Percentiles rank a stretch among this genome's conserved stretches.
phyloP scores from a whole-genome alignment of 345 rosid species.

The Sonneratia caseolaris region DNA sequence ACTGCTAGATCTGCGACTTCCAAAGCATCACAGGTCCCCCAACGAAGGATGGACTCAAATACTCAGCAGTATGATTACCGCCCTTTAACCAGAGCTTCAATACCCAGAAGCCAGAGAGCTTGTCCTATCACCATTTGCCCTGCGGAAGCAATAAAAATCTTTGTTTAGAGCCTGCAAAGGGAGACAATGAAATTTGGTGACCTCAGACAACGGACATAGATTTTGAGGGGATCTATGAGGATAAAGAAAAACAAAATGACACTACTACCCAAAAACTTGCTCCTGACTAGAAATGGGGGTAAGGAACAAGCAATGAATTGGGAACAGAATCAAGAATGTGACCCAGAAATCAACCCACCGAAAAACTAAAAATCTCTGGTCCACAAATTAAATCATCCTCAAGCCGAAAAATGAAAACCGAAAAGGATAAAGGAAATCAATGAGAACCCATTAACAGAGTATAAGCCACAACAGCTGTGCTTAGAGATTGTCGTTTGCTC shows the following conservation, averaged over 20 bases:
- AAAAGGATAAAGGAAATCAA: neutral
- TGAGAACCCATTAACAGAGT: neutral
- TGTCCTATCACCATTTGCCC: slow-evolving; percentile 5
- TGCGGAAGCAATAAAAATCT: neutral
- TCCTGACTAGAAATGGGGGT: slow-evolving; percentile 2
- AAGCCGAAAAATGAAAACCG: neutral
- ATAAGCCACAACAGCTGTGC: neutral
- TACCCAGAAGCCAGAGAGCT: slow-evolving; percentile 10
- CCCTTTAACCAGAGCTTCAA: neutral
- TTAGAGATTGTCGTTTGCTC: neutral
- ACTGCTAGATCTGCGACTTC: neutral
- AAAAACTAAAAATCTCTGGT: slow-evolving; percentile 3
- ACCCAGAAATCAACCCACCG: slow-evolving; percentile 2
- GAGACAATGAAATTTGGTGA: slow-evolving; percentile 4
- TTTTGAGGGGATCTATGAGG: slow-evolving; percentile 11
- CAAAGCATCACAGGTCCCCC: neutral
- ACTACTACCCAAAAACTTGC: slow-evolving; percentile 11
- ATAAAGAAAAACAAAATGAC: slow-evolving; percentile 4
- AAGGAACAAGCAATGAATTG: slow-evolving; percentile 9
- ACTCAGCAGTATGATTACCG: neutral
- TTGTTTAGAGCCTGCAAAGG: slow-evolving; percentile 10
- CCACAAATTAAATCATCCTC: neutral
- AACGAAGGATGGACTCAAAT: neutral
- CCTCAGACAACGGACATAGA: slow-evolving; percentile 9
- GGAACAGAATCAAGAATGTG: slow-evolving; percentile 2